A percentile compares a stretch with the other conserved stretches of the same genome.
Evolutionary conservation across 2,329 filamentous ascomycete species (phyloP).

Genomic region (Penicillium hesseltinei): DNA sequence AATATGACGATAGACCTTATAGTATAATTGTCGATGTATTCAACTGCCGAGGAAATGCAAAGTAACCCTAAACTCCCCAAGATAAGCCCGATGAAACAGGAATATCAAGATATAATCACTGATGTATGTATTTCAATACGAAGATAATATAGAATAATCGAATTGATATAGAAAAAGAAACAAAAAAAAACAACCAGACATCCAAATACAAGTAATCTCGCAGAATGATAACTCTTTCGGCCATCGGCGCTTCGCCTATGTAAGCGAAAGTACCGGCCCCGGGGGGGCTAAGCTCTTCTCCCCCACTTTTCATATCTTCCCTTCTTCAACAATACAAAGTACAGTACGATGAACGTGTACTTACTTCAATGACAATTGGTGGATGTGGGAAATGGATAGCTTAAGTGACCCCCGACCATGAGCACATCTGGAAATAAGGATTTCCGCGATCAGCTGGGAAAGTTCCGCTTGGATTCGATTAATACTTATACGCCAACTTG

Average conservation of each 20-base stretch:
- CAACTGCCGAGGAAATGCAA: neutral
- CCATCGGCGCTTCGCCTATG: neutral
- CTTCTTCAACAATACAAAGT: neutral
- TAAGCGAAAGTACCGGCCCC: neutral
- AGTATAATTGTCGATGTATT: neutral
- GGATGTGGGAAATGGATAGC: slow-evolving; percentile 24
- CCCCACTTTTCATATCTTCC: slow-evolving; percentile 1
- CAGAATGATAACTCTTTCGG: neutral
- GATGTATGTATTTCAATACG: neutral
- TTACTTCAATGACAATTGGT: slow-evolving; percentile 2
- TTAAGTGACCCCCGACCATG: slow-evolving; percentile 21
- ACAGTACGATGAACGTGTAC: neutral
- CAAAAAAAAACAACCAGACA: too few relatives aligned
- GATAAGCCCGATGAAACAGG: neutral
- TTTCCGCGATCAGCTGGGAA: slow-evolving; percentile 36
- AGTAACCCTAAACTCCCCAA: neutral
- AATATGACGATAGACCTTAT: neutral
- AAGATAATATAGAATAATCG: neutral
- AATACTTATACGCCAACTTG: slow-evolving; percentile 14
- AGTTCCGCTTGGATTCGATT: slow-evolving; percentile 31
- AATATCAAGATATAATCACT: neutral
- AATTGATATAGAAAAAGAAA: neutral
- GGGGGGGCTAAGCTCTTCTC: neutral
- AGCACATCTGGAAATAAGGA: slow-evolving; percentile 29
- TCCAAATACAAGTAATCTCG: neutral